Base-by-base conservation (phyloP, 2,329 filamentous ascomycete species). In the Botrytis elliptica region DNA sequence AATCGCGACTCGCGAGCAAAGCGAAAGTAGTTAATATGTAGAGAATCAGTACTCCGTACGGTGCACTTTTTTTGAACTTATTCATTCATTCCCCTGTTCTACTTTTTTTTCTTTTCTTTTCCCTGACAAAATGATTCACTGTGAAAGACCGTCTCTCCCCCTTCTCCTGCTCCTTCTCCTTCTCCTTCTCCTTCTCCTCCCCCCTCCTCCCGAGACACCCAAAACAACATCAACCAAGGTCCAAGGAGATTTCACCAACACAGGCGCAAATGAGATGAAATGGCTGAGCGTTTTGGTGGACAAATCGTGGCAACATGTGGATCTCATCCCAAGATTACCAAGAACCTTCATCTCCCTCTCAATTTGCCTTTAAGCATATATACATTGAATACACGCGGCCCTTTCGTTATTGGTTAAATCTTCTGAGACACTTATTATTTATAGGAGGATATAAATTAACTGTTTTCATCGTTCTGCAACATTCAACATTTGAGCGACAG, bases 281-380 rank as follows among this genome's bases (percentile, higher is more conserved):
- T 67, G 46, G 46, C 46, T 67, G 65, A 55, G 33, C 65, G 14
- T 67, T 14, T 67, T 14, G 65, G 14, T 67, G 65, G 46, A 20
- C 65, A 38, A 38, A 46, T 65, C 40, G 63, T 52, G 64, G 44
- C 64, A 67, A 40, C 33, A 68, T 68, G 65, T 68, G 65, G 65
- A 68, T 55, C 65, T 55, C 52, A n/a, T 55, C 65, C 65, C 65
- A 68, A 68, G 46, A 68, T 68, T 68, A 68, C 46, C 46, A 68
- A 68, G 65, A 55, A 55, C 46, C 12, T 55, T 67, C 46, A 66
- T 67, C 33, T 67, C 64, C 22, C 25, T 55, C 36, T 68, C 46
- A 55, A 52, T 49, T 49, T 49, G 1, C 42, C 20, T 36, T n/a
- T 67, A 12, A 33, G 22, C 12, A 38, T 38, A 67, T 25, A 52